Evolutionary conservation across 176 grass and related monocot species (phyloP), one percentile per base, ranked within the genome.

Genomic region (Pharus latifolius): DNA sequence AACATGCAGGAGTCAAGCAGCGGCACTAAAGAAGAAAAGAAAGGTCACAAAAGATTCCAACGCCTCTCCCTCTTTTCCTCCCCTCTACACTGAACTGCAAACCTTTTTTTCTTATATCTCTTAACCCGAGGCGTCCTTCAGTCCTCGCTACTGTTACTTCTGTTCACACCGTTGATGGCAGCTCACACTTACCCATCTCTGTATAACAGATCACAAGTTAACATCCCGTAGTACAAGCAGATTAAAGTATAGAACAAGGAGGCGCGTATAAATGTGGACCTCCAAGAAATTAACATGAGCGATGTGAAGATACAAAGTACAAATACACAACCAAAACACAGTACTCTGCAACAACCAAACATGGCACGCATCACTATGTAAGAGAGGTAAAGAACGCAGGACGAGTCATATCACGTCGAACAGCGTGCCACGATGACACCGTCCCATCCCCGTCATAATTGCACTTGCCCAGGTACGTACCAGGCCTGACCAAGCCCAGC

Each of bases 151-250:
- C 20, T 42, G 56, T 38, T 73, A 49, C 26, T 10, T 25, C 16
- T 0, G 28, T 41, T 91, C 84, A 88, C 61, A 72, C 80, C 10
- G 83, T 76, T 23, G 88, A 77, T 1, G 88, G 84, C 15, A 91
- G 88, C 37, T 72, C 84, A 56, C 88, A 91, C 63, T 77, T 84
- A 32, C 88, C 88, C 38, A 84, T 74, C 80, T 78, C 88, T 91
- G 80, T 15, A 87, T 68, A 61, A 32, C 64, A 37, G 16, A 43
- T 17, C 44, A 32, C 3, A 55, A 37, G 72, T 37, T 1, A 10
- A 0, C 17, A 22, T 9, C 48, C 6, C 70, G 55, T 80, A 44
- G 80, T 69, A 56, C 69, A 17, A 14, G 10, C 11, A 0, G 12
- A 3, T 46, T 62, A 26, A 15, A 28, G 51, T 33, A 41, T n/a